These are phyloP conservation scores for Dactylellina cionopaga DNA, from an alignment of 2,329 filamentous ascomycete genomes.

Conservation along the genomic window DNA sequence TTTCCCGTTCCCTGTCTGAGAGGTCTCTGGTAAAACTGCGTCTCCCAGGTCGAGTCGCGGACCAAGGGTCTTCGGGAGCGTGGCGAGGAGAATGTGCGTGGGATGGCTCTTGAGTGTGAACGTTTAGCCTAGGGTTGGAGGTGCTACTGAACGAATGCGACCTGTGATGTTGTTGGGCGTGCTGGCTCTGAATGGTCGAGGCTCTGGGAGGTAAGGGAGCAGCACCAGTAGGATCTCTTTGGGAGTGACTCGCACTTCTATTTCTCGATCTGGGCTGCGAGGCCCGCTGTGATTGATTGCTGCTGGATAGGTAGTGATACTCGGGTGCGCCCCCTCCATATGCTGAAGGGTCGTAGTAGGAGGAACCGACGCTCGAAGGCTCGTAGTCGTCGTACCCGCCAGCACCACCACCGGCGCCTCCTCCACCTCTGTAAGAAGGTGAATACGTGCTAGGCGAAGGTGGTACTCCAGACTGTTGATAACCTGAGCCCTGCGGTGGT, in stretches of 20 bases:
- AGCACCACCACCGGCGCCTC: conserved; percentile 39
- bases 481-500: conserved; percentile 42
- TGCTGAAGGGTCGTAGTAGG: conserved; percentile 50
- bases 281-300: conserved; percentile 50
- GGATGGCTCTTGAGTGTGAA: conserved; percentile 34
- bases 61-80: conserved; percentile 43
- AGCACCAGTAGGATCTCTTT: conserved; percentile 26
- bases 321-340: conserved; percentile 49
- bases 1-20: conserved; percentile 42
- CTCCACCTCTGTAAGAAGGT: conserved; percentile 49
- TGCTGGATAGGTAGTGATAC: conserved; percentile 51
- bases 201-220: conserved; percentile 34
- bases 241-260: conserved; percentile 37
- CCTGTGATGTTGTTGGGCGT: conserved; percentile 45
- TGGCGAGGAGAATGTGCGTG: conserved; percentile 42
- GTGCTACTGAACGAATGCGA: conserved; percentile 46
- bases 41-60: conserved; percentile 11
- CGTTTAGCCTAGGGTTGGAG: conserved; percentile 33
- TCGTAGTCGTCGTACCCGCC: conserved; percentile 51
- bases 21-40: conserved; percentile 40
- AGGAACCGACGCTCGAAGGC: conserved; percentile 51
- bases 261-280: conserved; percentile 48
- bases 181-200: conserved; percentile 42
- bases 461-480: conserved; percentile 46
- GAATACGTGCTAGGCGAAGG: conserved; percentile 51